Percentiles rank a stretch among this genome's conserved stretches.
phyloP scores from a whole-genome alignment of 2,329 filamentous ascomycete genomes.

The Coniochaeta pulveracea region DNA sequence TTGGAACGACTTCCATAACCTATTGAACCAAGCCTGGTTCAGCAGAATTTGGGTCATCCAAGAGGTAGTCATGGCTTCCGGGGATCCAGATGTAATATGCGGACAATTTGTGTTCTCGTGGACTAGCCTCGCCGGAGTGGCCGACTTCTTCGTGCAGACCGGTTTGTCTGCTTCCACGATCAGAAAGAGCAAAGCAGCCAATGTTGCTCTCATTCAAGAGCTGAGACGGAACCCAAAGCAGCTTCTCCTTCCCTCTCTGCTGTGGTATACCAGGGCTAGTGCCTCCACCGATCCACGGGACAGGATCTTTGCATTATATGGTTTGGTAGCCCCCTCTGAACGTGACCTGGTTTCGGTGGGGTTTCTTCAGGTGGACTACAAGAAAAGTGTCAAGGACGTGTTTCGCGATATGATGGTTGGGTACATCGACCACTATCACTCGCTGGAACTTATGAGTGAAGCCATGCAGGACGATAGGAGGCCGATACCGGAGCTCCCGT shows the following conservation, averaged over 20 bases:
- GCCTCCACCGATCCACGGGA: not conserved
- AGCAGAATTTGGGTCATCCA: constrained; percentile 3
- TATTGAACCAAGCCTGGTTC: not conserved
- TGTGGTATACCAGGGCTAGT: not conserved
- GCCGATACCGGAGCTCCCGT: not conserved
- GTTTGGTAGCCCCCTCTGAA: not conserved
- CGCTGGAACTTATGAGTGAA: not conserved
- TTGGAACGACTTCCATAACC: not conserved
- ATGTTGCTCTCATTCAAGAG: not conserved
- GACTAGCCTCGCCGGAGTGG: not conserved
- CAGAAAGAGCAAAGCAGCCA: not conserved
- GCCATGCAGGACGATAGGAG: not conserved
- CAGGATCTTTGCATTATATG: constrained; percentile 1
- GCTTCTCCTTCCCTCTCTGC: not conserved
- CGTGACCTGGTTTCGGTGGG: not conserved
- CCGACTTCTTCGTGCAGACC: not conserved
- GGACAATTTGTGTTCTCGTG: not conserved
- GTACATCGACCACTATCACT: not conserved
- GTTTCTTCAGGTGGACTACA: not conserved
- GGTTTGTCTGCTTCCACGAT: not conserved
- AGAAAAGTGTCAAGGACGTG: not conserved
- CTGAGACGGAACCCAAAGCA: not conserved
- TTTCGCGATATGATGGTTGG: not conserved
- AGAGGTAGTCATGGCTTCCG: not conserved
- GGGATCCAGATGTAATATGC: not conserved